phyloP scores from a whole-genome alignment of 352 stramenopile genomes.

The Phytophthora capsici region DNA sequence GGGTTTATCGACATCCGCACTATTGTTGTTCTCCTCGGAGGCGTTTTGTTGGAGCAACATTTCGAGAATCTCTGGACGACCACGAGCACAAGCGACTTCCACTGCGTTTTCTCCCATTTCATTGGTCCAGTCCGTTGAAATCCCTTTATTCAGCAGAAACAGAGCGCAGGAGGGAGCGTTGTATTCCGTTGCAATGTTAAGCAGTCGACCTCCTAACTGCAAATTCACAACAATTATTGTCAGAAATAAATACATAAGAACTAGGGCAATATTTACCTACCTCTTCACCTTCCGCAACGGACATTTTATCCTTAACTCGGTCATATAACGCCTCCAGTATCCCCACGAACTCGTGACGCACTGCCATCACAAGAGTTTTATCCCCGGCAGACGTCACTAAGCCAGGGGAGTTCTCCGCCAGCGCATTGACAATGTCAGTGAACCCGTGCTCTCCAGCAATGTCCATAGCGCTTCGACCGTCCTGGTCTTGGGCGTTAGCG shows the following conservation, averaged over 20 bases:
- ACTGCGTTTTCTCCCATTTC: conserved; percentile 12
- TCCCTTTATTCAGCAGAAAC: conserved; percentile 15
- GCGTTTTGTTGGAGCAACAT: conserved; percentile 10
- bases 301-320: conserved; percentile 9
- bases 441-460: conserved; percentile 54
- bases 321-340: conserved; percentile 30
- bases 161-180: conserved; percentile 17
- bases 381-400: conserved; percentile 29
- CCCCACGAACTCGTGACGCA: conserved; percentile 18
- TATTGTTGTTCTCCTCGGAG: background rate
- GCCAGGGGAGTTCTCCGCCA: conserved; percentile 24
- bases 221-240: background rate
- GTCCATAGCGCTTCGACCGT: conserved; percentile 41
- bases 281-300: conserved; percentile 6
- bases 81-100: conserved; percentile 19
- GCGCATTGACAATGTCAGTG: conserved; percentile 40
- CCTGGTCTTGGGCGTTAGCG: conserved; percentile 25
- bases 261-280: no score
- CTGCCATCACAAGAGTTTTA: conserved; percentile 30
- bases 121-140: conserved; percentile 16
- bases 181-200: conserved; percentile 24
- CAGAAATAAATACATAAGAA: no score
- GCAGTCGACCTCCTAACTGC: conserved; percentile 22
- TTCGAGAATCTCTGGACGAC: conserved; percentile 19
- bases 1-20: background rate